Conservation (phyloP, 257 asterid genomes). For the Verbena officinalis region DNA sequence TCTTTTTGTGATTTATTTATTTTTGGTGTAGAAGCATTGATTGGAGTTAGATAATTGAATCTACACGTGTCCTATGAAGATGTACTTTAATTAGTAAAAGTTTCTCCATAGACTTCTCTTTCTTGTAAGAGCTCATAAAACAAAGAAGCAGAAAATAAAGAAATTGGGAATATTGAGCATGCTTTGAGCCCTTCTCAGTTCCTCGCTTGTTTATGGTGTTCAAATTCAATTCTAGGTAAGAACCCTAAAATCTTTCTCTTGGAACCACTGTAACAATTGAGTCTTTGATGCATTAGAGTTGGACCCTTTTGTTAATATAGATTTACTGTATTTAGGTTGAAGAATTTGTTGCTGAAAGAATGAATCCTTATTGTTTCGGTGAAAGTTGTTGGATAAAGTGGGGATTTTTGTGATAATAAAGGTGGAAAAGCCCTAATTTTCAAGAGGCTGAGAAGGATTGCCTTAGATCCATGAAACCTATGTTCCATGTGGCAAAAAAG, state of each 20-base stretch:
- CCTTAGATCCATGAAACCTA: constrained; percentile 79
- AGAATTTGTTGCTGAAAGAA: constrained; percentile 40
- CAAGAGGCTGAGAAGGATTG: constrained; percentile 61
- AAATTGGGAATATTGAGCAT: not conserved
- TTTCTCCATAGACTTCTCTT: constrained; percentile 42
- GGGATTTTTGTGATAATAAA: constrained; percentile 14
- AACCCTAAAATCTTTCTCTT: constrained; percentile 26
- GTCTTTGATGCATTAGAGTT: constrained; percentile 32
- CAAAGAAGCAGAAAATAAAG: not conserved
- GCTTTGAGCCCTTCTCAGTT: constrained; percentile 33
- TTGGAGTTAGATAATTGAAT: constrained; percentile 77
- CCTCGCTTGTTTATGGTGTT: constrained; percentile 30
- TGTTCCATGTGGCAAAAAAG: constrained; percentile 66
- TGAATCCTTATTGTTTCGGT: constrained; percentile 46
- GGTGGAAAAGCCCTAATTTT: constrained; percentile 22
- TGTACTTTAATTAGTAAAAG: constrained; percentile 39
- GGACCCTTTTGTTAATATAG: constrained; percentile 25
- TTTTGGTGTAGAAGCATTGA: constrained; percentile 50
- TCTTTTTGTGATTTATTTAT: constrained; percentile 30
- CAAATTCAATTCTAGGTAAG: constrained; percentile 44
- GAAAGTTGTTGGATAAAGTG: constrained; percentile 33
- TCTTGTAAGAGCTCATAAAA: constrained; percentile 25
- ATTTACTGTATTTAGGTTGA: constrained; percentile 16
- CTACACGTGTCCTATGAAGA: constrained; percentile 73
- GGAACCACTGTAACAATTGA: constrained; percentile 26